phyloP scores from a whole-genome alignment of 192 early-diverging fungal species.

The Helicostylum pulchrum region DNA sequence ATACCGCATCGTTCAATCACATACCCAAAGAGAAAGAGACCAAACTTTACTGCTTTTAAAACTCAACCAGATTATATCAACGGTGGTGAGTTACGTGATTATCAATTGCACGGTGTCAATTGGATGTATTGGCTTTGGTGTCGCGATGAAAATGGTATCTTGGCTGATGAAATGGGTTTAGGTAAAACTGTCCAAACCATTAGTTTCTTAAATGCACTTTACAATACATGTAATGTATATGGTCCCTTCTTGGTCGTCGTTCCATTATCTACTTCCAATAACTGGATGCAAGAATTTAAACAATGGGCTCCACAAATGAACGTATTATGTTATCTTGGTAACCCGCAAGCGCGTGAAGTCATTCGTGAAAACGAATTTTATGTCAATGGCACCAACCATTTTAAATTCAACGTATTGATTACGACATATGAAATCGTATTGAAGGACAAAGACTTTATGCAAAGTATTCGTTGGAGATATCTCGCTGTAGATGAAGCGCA shows the following conservation, averaged over 20 bases:
- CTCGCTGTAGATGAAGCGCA: conserved; percentile 98
- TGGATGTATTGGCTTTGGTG: conserved; percentile 98
- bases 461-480: conserved; percentile 86
- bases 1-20: conserved; percentile 71
- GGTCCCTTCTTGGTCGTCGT: conserved; percentile 97
- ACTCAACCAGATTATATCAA: conserved; percentile 80
- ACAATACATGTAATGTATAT: conserved; percentile 77
- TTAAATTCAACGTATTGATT: conserved; percentile 90
- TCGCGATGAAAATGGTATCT: conserved; percentile 91
- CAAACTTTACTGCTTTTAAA: conserved; percentile 71
- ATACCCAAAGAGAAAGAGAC: conserved; percentile 54
- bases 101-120: conserved; percentile 92
- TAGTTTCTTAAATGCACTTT: conserved; percentile 86
- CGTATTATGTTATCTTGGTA: conserved; percentile 85
- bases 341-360: conserved; percentile 71
- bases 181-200: conserved; percentile 99
- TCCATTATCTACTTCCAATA: conserved; percentile 90
- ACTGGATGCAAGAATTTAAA: conserved; percentile 95
- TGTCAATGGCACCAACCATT: conserved; percentile 46
- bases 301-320: conserved; percentile 96
- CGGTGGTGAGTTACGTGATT: conserved; percentile 90
- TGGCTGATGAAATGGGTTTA: conserved; percentile 94
- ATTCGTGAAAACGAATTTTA: conserved; percentile 97
- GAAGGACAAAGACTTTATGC: conserved; percentile 82
- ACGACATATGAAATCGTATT: conserved; percentile 96